A percentile compares a stretch with the other conserved stretches of the same genome.
Evolutionary conservation across 768 basidiomycete species (phyloP).

Genomic region (Boletus rufocinnamomeus): DNA sequence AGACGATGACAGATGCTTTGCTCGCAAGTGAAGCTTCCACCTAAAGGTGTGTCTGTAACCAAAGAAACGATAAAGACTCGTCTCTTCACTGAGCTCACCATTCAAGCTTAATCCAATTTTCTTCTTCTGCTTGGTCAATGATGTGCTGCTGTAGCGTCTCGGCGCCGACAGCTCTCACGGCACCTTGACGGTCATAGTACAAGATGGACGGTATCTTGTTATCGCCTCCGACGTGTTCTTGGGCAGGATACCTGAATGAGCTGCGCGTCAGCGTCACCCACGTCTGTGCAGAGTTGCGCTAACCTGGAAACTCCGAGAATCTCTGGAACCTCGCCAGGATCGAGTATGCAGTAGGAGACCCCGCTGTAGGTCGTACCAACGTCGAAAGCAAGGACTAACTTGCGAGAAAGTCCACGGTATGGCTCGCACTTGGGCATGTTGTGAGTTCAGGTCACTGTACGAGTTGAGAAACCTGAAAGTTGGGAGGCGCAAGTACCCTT

Average conservation of each 20-base stretch:
- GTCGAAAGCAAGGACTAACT: constrained; percentile 46
- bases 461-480: not conserved
- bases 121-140: constrained; percentile 41
- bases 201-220: constrained; percentile 52
- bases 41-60: constrained; percentile 11
- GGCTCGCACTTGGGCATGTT: constrained; percentile 32
- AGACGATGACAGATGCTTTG: constrained; percentile 26
- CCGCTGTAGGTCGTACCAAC: constrained; percentile 48
- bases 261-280: not conserved
- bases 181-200: constrained; percentile 46
- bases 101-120: constrained; percentile 40
- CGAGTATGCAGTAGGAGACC: constrained; percentile 38
- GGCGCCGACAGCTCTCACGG: constrained; percentile 44
- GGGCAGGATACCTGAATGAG: constrained; percentile 44
- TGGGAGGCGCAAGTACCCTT: not conserved
- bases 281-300: not conserved
- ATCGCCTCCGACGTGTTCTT: constrained; percentile 47
- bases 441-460: not conserved
- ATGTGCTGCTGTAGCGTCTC: constrained; percentile 40
- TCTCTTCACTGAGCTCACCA: constrained; percentile 30
- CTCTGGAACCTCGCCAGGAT: constrained; percentile 37
- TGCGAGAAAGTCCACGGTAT: constrained; percentile 41
- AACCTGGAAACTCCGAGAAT: constrained; percentile 33
- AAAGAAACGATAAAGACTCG: not conserved
- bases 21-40: constrained; percentile 40